Conservation (phyloP, 768 basidiomycete genomes). For the Hortiboletus campestris region DNA sequence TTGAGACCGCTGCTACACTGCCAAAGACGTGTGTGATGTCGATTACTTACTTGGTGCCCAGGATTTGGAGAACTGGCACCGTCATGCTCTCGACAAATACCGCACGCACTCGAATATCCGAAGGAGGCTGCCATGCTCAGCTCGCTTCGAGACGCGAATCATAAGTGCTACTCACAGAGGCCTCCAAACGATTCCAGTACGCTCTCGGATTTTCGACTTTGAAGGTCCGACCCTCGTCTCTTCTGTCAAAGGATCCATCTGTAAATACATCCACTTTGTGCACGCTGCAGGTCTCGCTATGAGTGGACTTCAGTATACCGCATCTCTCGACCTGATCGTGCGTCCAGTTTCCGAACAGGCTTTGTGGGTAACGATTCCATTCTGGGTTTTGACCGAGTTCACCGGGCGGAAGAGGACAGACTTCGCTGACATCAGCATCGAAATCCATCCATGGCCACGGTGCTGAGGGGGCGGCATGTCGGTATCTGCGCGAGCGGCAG, state of each 20-base stretch:
- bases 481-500: constrained; percentile 22
- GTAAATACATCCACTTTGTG: constrained; percentile 25
- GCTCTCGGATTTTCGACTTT: constrained; percentile 14
- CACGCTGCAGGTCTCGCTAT: constrained; percentile 13
- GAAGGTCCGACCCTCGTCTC: not conserved
- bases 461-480: constrained; percentile 41
- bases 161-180: constrained; percentile 32
- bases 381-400: constrained; percentile 1
- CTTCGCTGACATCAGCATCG: constrained; percentile 25
- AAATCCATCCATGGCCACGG: constrained; percentile 46
- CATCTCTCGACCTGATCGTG: constrained; percentile 32
- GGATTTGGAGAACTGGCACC: constrained; percentile 51
- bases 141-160: not conserved
- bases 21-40: not conserved
- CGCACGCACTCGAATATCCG: constrained; percentile 42
- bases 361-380: constrained; percentile 33
- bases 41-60: constrained; percentile 50
- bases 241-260: constrained; percentile 17
- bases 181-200: constrained; percentile 33
- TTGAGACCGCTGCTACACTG: not conserved
- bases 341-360: constrained; percentile 37
- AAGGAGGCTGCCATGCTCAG: constrained; percentile 26
- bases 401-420: constrained; percentile 15
- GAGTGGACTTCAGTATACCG: constrained; percentile 19
- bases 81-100: constrained; percentile 53